phyloP scores from a whole-genome alignment of 2,329 filamentous ascomycete genomes.

The Tolypocladium tropicale region DNA sequence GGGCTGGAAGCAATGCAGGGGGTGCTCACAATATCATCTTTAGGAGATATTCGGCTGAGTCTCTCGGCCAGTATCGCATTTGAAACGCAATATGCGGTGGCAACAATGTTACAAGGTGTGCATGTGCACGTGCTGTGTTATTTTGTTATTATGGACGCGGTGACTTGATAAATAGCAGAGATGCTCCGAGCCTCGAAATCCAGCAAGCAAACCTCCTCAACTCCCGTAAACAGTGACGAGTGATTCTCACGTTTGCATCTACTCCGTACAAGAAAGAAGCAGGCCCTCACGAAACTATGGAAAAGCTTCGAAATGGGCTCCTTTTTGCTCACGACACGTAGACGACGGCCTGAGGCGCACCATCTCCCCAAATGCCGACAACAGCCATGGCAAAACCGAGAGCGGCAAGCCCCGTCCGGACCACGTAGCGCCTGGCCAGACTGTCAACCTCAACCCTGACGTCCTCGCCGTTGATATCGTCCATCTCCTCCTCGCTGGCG shows the following conservation, averaged over 20 bases:
- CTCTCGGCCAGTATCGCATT: not conserved
- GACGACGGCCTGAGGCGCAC: constrained; percentile 26
- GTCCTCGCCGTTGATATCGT: constrained; percentile 51
- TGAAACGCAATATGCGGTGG: no score
- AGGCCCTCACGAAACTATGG: not conserved
- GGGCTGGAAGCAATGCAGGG: constrained; percentile 4
- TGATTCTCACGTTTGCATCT: not conserved
- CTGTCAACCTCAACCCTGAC: constrained; percentile 45
- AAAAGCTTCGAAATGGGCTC: not conserved
- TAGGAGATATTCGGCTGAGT: not conserved
- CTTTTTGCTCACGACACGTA: constrained; percentile 17
- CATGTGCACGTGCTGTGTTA: not conserved
- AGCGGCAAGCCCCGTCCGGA: constrained; percentile 43
- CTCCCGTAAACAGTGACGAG: not conserved
- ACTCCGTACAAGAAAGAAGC: not conserved
- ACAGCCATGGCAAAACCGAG: constrained; percentile 51
- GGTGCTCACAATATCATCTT: constrained; percentile 8
- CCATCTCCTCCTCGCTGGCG: constrained; percentile 39
- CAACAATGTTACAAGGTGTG: no score
- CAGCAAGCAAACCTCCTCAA: not conserved
- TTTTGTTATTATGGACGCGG: not conserved
- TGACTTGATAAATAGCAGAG: not conserved
- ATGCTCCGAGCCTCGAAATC: not conserved
- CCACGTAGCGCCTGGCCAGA: constrained; percentile 42
- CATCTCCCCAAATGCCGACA: constrained; percentile 58